phyloP scores from a whole-genome alignment of 108 stramenopile species.

The Pseudonitzschia pungens region DNA sequence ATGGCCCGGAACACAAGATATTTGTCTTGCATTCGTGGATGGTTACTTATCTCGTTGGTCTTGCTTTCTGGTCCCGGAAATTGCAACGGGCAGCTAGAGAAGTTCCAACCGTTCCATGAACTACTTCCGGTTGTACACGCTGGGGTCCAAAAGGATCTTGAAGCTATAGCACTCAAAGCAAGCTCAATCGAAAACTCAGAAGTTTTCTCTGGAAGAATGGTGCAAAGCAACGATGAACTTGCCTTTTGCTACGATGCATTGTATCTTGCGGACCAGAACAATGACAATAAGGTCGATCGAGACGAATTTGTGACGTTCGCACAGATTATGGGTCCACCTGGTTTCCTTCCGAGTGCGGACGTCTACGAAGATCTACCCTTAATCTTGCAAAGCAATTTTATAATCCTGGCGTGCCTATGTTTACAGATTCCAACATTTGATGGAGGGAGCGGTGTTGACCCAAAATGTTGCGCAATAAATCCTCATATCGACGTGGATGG shows the following conservation, averaged over 20 bases:
- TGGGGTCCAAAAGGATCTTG: conserved; percentile 11
- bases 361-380: conserved; percentile 33
- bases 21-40: not conserved
- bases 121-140: not conserved
- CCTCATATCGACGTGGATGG: conserved; percentile 40
- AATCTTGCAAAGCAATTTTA: conserved; percentile 33
- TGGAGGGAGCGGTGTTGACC: conserved; percentile 7
- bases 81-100: not conserved
- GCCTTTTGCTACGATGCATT: conserved; percentile 35
- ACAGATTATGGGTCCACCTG: conserved; percentile 36
- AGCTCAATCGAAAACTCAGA: not conserved
- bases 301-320: conserved; percentile 45
- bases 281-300: conserved; percentile 28
- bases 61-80: not conserved
- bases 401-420: conserved; percentile 48
- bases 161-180: not conserved
- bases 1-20: not conserved
- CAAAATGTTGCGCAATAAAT: conserved; percentile 43
- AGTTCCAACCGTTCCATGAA: not conserved
- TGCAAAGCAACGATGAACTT: conserved; percentile 11
- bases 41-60: not conserved
- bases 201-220: not conserved
- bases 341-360: conserved; percentile 18
- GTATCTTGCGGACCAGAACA: conserved; percentile 34
- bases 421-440: conserved; percentile 21